Evolutionary conservation across 2,329 filamentous ascomycete species (phyloP).

Genomic region (Kalmusia sp.): DNA sequence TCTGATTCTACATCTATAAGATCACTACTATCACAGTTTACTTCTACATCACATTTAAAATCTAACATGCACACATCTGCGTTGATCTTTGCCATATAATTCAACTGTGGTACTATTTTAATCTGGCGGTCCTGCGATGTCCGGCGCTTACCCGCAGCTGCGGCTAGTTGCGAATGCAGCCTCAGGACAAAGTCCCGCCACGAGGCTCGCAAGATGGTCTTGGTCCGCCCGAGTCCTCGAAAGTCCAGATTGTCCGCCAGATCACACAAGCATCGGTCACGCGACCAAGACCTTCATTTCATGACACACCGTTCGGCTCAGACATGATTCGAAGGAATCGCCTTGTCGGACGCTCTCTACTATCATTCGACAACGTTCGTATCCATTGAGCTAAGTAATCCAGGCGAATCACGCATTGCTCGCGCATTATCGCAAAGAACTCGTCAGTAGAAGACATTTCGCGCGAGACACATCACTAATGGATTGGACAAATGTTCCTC

Average conservation of each 20-base stretch:
- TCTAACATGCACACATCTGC: too few species aligned
- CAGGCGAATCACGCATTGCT: neutral
- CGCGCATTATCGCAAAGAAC: neutral
- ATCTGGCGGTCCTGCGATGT: neutral
- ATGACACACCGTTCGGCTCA: neutral
- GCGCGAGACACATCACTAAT: neutral
- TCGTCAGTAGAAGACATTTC: neutral
- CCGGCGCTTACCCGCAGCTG: constrained; percentile 7
- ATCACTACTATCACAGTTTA: too few species aligned
- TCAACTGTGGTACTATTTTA: too few species aligned
- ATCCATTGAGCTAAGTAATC: neutral
- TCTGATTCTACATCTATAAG: too few species aligned
- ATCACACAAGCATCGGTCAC: neutral
- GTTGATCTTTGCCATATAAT: too few species aligned
- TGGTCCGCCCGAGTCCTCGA: neutral
- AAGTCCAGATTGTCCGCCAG: neutral
- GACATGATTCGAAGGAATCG: neutral
- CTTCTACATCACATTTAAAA: too few species aligned
- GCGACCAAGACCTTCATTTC: neutral
- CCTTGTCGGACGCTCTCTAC: neutral
- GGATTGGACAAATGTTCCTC: neutral
- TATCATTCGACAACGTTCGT: neutral
- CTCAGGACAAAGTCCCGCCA: constrained; percentile 3
- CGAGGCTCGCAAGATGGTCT: neutral
- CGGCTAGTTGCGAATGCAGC: neutral